Percentiles rank a stretch among this genome's conserved stretches.
phyloP scores from a whole-genome alignment of 805 yeast genomes.

The Lachancea dasiensis region DNA sequence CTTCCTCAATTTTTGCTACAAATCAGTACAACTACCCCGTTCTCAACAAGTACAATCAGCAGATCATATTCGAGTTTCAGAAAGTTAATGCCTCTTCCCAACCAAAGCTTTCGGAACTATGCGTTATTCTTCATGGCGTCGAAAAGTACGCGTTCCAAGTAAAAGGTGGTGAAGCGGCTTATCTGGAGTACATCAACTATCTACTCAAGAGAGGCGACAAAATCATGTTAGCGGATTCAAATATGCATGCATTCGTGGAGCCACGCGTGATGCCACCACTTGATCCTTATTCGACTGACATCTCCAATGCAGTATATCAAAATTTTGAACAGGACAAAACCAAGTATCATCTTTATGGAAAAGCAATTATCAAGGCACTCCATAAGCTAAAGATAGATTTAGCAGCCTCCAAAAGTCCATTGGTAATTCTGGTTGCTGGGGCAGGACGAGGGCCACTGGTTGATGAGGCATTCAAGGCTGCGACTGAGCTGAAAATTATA shows the following conservation, averaged over 20 bases:
- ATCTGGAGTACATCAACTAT: conserved; percentile 40
- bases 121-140: conserved; percentile 49
- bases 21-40: conserved; percentile 63
- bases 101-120: conserved; percentile 22
- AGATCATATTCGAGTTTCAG: conserved; percentile 39
- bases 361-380: conserved; percentile 56
- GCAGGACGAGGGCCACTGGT: conserved; percentile 87
- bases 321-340: conserved; percentile 63
- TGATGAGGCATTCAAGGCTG: conserved; percentile 42
- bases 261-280: conserved; percentile 47
- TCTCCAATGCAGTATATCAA: conserved; percentile 56
- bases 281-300: conserved; percentile 58
- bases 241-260: conserved; percentile 1
- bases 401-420: conserved; percentile 8
- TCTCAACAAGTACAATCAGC: conserved; percentile 51
- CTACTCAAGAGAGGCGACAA: conserved; percentile 34
- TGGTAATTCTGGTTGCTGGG: conserved; percentile 61
- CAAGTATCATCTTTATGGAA: conserved; percentile 64
- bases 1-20: conserved; percentile 50
- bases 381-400: conserved; percentile 23
- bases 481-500: conserved; percentile 28
- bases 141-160: conserved; percentile 35
- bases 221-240: conserved; percentile 8
- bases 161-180: conserved; percentile 36
- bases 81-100: conserved; percentile 37